Evolutionary conservation across 805 yeast species (phyloP).

Genomic region (Cyberlindnera euphorbiae): DNA sequence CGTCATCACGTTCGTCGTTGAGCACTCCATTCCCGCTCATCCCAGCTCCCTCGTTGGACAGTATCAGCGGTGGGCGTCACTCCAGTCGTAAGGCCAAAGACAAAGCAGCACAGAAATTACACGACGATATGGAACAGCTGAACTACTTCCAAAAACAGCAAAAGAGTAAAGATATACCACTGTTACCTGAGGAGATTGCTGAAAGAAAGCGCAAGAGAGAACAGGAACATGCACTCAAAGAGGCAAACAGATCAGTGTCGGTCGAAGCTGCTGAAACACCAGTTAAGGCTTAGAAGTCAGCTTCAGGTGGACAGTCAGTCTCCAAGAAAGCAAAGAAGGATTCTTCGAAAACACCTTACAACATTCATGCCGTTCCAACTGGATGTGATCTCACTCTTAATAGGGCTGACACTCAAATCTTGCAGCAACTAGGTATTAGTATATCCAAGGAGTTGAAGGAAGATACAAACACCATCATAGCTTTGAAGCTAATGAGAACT

Average conservation of each 20-base stretch:
- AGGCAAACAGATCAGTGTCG: conserved; percentile 11
- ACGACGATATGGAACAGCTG: conserved; percentile 62
- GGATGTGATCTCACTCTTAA: conserved; percentile 54
- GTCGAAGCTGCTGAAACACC: conserved; percentile 9
- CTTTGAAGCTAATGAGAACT: conserved; percentile 81
- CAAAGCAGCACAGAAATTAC: conserved; percentile 62
- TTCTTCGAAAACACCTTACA: conserved; percentile 16
- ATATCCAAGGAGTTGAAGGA: conserved; percentile 32
- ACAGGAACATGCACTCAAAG: conserved; percentile 21
- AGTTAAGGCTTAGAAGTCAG: conserved; percentile 10
- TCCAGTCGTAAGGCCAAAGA: conserved; percentile 52
- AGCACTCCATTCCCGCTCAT: no score
- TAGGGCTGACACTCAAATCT: conserved; percentile 37
- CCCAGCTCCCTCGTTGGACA: no score
- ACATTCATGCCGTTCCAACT: conserved; percentile 51
- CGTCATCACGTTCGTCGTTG: no score
- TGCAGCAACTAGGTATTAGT: conserved; percentile 54
- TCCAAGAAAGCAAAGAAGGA: conserved; percentile 16
- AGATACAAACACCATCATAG: conserved; percentile 50
- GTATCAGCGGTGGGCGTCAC: not conserved
- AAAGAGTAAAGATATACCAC: conserved; percentile 28
- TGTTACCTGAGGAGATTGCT: conserved; percentile 37
- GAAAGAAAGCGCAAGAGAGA: conserved; percentile 28
- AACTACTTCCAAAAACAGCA: conserved; percentile 58
- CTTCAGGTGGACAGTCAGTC: not conserved